Base-by-base conservation (phyloP, 306 rosid genomes). In the Boehmeria nivea region DNA sequence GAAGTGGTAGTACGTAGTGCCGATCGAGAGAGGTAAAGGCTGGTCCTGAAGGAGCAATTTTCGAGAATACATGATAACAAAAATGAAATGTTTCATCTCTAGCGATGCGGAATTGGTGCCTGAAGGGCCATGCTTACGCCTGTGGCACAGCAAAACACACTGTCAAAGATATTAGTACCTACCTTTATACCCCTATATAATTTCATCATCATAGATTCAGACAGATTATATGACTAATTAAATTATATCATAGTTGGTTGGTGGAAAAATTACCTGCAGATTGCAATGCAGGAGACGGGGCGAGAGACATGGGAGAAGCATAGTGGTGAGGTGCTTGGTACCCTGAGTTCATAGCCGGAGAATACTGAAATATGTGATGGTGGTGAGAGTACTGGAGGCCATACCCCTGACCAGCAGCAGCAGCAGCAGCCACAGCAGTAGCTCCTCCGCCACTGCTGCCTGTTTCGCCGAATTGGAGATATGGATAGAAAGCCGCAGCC, bases 111-210 rank as follows among this genome's bases (percentile, higher is more conserved):
- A 69, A 90, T 82, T 20, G 91, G 91, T 60, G 95, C 77, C 62
- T 79, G 95, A 48, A 76, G 81, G 59, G 91, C 71, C 95, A 82
- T 75, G 60, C 76, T 91, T 71, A 91, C 93, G 98, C 98, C 98
- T 91, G 98, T 54, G 95, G 96, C 83, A 91, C 88, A 82, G 96
- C 96, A 81, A 91, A 91, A 75, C 95, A 91, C 82, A 91, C 98
- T 91, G 98, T 87, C 95, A 87, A 87, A 84, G 83, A 82, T 82
- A 71, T 87, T 72, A 90, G 97, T 61, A 65, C 56, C 78, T 43
- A 65, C 51, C 61, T 51, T 46, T n/a, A n/a, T n/a, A n/a, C n/a
- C n/a, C n/a, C n/a, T n/a, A n/a, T n/a, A n/a, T n/a, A n/a, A n/a
- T n/a, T n/a, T n/a, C n/a, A n/a, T n/a, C n/a, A n/a, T n/a, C n/a